Percentiles rank a stretch among this genome's conserved stretches.
Conservation (phyloP, 192 early-diverging fungal species). For the Paraglomus occultum region DNA sequence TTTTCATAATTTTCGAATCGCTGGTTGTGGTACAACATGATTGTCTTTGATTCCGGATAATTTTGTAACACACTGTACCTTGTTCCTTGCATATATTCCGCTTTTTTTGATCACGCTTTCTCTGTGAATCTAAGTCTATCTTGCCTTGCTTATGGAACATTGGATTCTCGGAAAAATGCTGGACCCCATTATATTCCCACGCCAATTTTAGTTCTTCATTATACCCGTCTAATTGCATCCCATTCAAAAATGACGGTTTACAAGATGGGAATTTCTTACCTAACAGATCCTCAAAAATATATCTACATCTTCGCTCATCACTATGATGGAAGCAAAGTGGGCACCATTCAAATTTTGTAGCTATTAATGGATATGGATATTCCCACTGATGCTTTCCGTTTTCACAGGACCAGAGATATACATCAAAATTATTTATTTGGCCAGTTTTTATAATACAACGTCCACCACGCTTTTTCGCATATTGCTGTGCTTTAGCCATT, state of each 20-base stretch:
- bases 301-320: background rate
- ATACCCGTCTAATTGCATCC: slow-evolving; percentile 7
- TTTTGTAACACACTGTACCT: too few species aligned
- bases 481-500: slow-evolving; percentile 11
- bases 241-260: background rate
- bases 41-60: too few species aligned
- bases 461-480: slow-evolving; percentile 3
- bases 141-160: background rate
- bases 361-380: slow-evolving; percentile 25
- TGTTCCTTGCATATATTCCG: slow-evolving; percentile 12
- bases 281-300: slow-evolving; percentile 17
- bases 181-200: background rate
- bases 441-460: slow-evolving; percentile 3
- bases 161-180: slow-evolving; percentile 1
- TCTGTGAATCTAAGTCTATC: slow-evolving; percentile 8
- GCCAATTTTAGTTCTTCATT: slow-evolving; percentile 2
- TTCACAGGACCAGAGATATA: slow-evolving; percentile 14
- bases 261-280: slow-evolving; percentile 5
- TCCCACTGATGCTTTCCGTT: slow-evolving; percentile 12
- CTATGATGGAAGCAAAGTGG: slow-evolving; percentile 3
- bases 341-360: slow-evolving; percentile 12
- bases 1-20: too few species aligned
- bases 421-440: slow-evolving; percentile 10
- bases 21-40: too few species aligned
- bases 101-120: slow-evolving; percentile 10